A percentile compares a stretch with the other conserved stretches of the same genome.
Evolutionary conservation across 129 eudicot species (phyloP).

Genomic region (Chrysanthemum seticuspe): DNA sequence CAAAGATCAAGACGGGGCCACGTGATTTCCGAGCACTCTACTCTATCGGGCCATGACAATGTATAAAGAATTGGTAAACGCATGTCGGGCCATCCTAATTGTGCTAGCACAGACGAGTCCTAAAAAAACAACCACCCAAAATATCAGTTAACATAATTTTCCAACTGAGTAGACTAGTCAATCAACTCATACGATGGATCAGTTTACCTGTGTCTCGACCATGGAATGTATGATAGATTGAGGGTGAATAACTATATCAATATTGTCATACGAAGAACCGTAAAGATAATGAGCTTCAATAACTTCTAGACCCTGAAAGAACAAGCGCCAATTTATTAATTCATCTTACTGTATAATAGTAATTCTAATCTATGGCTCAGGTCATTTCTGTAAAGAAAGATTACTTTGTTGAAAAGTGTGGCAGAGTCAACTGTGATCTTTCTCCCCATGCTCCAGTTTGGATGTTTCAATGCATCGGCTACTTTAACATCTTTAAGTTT

Average conservation of each 20-base stretch:
- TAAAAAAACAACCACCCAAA: conserved; percentile 25
- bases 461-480: conserved; percentile 98
- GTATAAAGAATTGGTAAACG: conserved; percentile 96
- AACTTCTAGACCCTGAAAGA: conserved; percentile 89
- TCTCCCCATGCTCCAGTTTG: conserved; percentile 99
- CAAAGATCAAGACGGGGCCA: conserved; percentile 99
- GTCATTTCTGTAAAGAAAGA: background rate
- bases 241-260: conserved; percentile 95
- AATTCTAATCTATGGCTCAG: background rate
- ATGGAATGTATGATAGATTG: conserved; percentile 98
- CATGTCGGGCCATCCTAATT: conserved; percentile 99
- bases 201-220: conserved; percentile 89
- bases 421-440: conserved; percentile 98
- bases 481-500: conserved; percentile 91
- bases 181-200: background rate
- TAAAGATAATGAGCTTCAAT: conserved; percentile 97
- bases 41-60: conserved; percentile 91
- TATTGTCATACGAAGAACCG: conserved; percentile 86
- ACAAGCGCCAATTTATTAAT: background rate
- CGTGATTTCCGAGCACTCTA: conserved; percentile 90
- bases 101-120: conserved; percentile 96
- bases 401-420: conserved; percentile 90
- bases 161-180: background rate
- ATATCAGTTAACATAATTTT: background rate
- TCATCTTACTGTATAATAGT: background rate